A percentile compares a stretch with the other conserved stretches of the same genome.
These are phyloP conservation scores for Metschnikowia hibisci DNA, from an alignment of 805 yeast genomes.

Conservation along the genomic window DNA sequence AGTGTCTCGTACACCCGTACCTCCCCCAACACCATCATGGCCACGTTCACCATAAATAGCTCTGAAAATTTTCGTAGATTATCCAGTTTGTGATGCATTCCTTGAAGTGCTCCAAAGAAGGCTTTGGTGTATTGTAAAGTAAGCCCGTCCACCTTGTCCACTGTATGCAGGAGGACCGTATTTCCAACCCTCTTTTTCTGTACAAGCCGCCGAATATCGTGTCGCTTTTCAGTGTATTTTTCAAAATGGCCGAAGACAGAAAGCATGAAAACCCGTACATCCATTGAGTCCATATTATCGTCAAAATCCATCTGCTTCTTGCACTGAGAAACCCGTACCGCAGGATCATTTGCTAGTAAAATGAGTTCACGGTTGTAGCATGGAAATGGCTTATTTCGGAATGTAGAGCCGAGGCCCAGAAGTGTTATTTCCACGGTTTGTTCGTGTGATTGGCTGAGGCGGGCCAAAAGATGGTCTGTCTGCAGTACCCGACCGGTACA, in stretches of 20 bases:
- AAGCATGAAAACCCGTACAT: slow-evolving; percentile 18
- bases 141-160: slow-evolving; percentile 1
- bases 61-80: background rate
- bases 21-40: background rate
- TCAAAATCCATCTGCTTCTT: slow-evolving; percentile 10
- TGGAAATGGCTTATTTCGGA: slow-evolving; percentile 19
- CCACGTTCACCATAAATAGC: background rate
- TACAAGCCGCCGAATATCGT: slow-evolving; percentile 1
- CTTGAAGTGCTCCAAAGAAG: slow-evolving; percentile 1
- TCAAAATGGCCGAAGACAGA: slow-evolving; percentile 4
- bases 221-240: background rate
- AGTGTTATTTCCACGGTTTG: slow-evolving; percentile 29
- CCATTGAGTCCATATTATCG: slow-evolving; percentile 29
- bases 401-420: slow-evolving; percentile 24
- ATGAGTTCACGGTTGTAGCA: slow-evolving; percentile 26
- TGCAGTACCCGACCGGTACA: slow-evolving; percentile 14
- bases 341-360: slow-evolving; percentile 21
- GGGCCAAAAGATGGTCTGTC: background rate
- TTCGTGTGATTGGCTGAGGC: slow-evolving; percentile 8
- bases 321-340: slow-evolving; percentile 11
- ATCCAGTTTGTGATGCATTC: background rate
- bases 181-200: background rate
- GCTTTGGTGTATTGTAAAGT: slow-evolving; percentile 3
- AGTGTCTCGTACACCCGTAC: background rate
- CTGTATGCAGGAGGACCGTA: background rate